phyloP scores from a whole-genome alignment of 1,284 basidiomycete species.

The Ganoderma meredithae region DNA sequence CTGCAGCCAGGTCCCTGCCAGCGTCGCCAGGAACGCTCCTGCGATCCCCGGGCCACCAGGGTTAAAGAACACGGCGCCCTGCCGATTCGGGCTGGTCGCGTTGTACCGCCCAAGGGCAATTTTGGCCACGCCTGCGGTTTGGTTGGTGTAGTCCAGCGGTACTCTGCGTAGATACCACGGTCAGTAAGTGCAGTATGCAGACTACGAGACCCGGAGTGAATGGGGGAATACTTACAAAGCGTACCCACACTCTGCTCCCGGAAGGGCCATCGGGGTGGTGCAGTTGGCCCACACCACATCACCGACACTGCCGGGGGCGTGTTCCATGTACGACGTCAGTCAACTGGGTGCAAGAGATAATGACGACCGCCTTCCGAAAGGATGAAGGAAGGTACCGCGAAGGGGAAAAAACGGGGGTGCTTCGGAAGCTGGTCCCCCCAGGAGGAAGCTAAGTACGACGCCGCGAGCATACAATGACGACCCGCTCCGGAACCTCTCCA shows the following conservation, averaged over 20 bases:
- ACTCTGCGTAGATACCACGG: constrained; percentile 24
- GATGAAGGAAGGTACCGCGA: neutral
- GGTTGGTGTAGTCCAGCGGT: constrained; percentile 37
- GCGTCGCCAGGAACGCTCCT: constrained; percentile 28
- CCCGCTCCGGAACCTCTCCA: neutral
- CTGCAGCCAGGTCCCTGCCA: constrained; percentile 23
- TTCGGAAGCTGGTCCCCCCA: neutral
- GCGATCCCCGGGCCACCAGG: constrained; percentile 37
- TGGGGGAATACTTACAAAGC: constrained; percentile 29
- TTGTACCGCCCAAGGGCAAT: constrained; percentile 35
- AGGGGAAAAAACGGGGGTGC: neutral
- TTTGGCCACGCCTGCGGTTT: constrained; percentile 33
- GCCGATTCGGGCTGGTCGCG: constrained; percentile 29
- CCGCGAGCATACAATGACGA: neutral
- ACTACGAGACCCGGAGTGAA: neutral
- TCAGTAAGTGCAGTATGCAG: neutral
- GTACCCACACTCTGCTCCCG: constrained; percentile 34
- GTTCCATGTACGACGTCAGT: neutral
- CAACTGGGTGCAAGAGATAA: neutral
- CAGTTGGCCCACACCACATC: constrained; percentile 26
- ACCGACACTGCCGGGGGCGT: constrained; percentile 7
- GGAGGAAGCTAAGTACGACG: neutral
- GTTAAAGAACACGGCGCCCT: constrained; percentile 37
- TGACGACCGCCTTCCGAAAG: neutral
- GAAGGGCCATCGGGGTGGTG: constrained; percentile 12